These are phyloP conservation scores for Blastobotrys persicus DNA, from an alignment of 1,139 yeast species.

Conservation along the genomic window DNA sequence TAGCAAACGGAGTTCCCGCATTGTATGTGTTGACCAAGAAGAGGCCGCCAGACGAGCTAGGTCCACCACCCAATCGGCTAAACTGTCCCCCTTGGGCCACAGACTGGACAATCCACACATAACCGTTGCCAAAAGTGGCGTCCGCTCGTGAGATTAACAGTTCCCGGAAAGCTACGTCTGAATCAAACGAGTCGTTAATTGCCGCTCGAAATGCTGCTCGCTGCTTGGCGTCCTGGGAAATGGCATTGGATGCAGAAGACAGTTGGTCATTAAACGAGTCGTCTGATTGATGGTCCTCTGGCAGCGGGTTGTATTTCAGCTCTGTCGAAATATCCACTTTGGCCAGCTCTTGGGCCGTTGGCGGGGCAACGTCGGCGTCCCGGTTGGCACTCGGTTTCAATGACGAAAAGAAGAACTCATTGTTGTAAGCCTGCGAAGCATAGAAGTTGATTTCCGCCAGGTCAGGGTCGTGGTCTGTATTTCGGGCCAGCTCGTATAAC, in stretches of 20 bases:
- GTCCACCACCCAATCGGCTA: neutral
- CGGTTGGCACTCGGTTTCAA: constrained; percentile 38
- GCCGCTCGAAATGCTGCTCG: constrained; percentile 17
- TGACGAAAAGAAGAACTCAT: constrained; percentile 83
- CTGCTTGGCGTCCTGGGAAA: constrained; percentile 10
- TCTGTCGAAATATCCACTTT: constrained; percentile 26
- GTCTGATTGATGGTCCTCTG: constrained; percentile 4
- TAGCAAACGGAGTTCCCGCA: constrained; percentile 83
- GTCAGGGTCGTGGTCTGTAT: constrained; percentile 66
- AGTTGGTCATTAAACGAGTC: constrained; percentile 1
- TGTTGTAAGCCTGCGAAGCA: constrained; percentile 89
- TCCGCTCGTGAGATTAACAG: constrained; percentile 59
- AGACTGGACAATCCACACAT: constrained; percentile 76
- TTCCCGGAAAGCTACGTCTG: constrained; percentile 53
- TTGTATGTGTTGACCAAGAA: constrained; percentile 67
- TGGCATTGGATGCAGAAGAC: constrained; percentile 10
- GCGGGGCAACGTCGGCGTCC: constrained; percentile 23
- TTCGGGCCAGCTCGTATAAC: constrained; percentile 55
- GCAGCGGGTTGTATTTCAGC: constrained; percentile 23
- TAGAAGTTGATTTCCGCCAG: constrained; percentile 65
- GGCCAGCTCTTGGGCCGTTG: constrained; percentile 17
- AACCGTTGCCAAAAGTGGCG: constrained; percentile 72
- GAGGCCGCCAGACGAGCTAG: constrained; percentile 42
- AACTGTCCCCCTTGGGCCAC: constrained; percentile 10
- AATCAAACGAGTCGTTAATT: constrained; percentile 39